phyloP scores from a whole-genome alignment of 2,329 filamentous ascomycete genomes.

The Hymenoscyphus linearis region DNA sequence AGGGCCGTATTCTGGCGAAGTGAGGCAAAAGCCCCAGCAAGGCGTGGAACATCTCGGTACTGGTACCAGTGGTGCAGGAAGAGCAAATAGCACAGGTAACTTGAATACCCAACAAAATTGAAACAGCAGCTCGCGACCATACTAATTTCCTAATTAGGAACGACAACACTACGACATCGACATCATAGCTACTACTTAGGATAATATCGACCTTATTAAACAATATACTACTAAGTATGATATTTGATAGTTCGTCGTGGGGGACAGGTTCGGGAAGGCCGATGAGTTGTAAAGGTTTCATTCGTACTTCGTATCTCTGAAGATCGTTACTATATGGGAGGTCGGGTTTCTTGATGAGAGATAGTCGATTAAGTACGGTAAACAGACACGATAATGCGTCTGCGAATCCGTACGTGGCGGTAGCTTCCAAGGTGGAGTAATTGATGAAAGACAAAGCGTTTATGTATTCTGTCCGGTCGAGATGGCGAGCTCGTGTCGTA shows the following conservation, averaged over 20 bases:
- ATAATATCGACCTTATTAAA: too few species aligned
- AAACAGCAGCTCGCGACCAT: neutral
- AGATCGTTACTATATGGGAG: too few species aligned
- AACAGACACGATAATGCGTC: slow-evolving; percentile 48
- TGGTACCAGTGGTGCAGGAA: slow-evolving; percentile 8
- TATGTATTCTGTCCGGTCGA: slow-evolving; percentile 53
- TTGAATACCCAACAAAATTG: neutral
- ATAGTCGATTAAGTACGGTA: slow-evolving; percentile 39
- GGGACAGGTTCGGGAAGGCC: slow-evolving; percentile 52
- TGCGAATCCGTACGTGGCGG: slow-evolving; percentile 52
- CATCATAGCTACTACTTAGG: too few species aligned
- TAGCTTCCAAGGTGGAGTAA: slow-evolving; percentile 57
- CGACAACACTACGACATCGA: too few species aligned
- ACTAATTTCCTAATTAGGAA: too few species aligned
- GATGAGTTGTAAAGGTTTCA: slow-evolving; percentile 63
- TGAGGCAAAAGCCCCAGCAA: slow-evolving; percentile 15
- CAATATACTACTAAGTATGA: too few species aligned
- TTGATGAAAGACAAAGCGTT: slow-evolving; percentile 52
- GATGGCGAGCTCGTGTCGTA: slow-evolving; percentile 54
- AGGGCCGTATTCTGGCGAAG: slow-evolving; percentile 19
- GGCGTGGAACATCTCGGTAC: slow-evolving; percentile 12
- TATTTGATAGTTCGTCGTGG: slow-evolving; percentile 18
- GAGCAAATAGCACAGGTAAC: slow-evolving; percentile 29
- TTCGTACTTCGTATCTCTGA: slow-evolving; percentile 53
- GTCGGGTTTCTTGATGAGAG: slow-evolving; percentile 33